phyloP scores from a whole-genome alignment of 306 rosid genomes.

The Lotus japonicus region DNA sequence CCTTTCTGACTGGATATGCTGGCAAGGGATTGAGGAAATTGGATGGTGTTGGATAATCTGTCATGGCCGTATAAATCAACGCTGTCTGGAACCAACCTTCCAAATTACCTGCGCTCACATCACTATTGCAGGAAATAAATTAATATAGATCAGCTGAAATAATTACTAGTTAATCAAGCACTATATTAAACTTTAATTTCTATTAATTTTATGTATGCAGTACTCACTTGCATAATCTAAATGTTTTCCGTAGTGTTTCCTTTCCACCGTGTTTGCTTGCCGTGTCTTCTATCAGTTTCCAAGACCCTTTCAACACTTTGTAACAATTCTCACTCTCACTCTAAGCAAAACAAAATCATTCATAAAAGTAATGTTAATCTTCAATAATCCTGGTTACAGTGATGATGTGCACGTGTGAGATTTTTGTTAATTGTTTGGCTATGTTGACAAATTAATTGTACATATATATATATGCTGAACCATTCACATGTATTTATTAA shows the following conservation, averaged over 20 bases:
- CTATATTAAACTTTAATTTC: no score
- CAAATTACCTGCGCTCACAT: conserved; percentile 4
- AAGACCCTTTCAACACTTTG: conserved; percentile 58
- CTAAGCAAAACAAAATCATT: conserved; percentile 17
- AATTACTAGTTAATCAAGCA: no score
- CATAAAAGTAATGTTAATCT: background rate
- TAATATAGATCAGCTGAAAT: background rate
- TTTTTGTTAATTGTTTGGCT: no score
- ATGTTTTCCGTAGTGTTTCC: conserved; percentile 42
- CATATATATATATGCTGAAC: background rate
- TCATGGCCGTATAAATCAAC: conserved; percentile 53
- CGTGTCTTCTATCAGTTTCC: conserved; percentile 41
- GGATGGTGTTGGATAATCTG: conserved; percentile 88
- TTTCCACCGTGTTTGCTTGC: conserved; percentile 30
- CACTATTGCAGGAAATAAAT: conserved; percentile 14
- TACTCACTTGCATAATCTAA: conserved; percentile 65
- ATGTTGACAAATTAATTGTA: no score
- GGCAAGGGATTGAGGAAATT: conserved; percentile 69
- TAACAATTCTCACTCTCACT: conserved; percentile 80
- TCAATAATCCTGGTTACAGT: background rate
- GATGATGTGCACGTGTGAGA: background rate
- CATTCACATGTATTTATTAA: background rate
- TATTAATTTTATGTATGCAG: no score
- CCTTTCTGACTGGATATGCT: conserved; percentile 79
- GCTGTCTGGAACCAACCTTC: conserved; percentile 46